These are phyloP conservation scores for Tuctoria greenei DNA, from an alignment of 176 grass and related monocot genomes.

Conservation along the genomic window DNA sequence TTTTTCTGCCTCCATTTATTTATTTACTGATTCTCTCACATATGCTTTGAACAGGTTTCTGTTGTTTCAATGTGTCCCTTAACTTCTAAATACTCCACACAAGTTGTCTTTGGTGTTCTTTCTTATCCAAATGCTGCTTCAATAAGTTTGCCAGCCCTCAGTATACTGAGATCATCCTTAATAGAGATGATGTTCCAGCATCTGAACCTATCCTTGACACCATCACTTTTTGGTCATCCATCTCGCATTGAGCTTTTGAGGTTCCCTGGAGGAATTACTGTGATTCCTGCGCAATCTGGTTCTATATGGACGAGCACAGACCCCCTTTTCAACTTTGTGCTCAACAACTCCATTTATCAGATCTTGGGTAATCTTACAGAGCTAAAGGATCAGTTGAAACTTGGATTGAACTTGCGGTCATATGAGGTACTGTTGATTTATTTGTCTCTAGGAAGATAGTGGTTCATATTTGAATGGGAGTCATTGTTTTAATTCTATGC, in stretches of 20 bases:
- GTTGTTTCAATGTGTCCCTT: conserved; percentile 59
- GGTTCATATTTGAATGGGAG: conserved; percentile 10
- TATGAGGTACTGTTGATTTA: conserved; percentile 54
- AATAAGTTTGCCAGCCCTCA: conserved; percentile 67
- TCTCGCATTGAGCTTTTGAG: conserved; percentile 60
- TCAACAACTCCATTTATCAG: conserved; percentile 62
- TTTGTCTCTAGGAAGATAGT: not conserved
- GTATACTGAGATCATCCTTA: conserved; percentile 74
- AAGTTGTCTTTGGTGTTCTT: conserved; percentile 75
- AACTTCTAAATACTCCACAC: conserved; percentile 55
- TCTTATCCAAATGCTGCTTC: conserved; percentile 61
- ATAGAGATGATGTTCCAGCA: conserved; percentile 65
- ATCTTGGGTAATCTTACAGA: conserved; percentile 65
- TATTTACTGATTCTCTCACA: conserved; percentile 22
- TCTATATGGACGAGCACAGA: conserved; percentile 56
- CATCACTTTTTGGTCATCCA: conserved; percentile 62
- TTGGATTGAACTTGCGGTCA: conserved; percentile 73
- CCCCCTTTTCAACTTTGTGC: conserved; percentile 64
- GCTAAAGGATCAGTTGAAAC: conserved; percentile 64
- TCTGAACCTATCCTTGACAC: conserved; percentile 64
- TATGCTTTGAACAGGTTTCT: conserved; percentile 58
- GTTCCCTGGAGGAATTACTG: conserved; percentile 76
- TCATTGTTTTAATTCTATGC: conserved; percentile 19
- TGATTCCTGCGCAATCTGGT: conserved; percentile 60
- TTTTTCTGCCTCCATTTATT: not conserved